Conservation (phyloP, 2,329 filamentous ascomycete genomes). For the Epichloe coenophiala region DNA sequence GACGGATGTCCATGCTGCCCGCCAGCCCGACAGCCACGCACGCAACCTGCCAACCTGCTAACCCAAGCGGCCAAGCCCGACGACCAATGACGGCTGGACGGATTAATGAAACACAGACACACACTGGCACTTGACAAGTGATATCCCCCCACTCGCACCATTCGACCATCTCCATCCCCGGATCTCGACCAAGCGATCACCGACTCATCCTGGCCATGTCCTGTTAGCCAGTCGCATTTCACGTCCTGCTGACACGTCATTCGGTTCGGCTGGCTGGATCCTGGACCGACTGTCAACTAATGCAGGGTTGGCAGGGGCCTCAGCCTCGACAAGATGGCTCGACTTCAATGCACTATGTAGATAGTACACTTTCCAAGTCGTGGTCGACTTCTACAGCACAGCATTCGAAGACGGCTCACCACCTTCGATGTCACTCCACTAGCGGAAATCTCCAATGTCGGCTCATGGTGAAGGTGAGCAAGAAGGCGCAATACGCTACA, state of each 20-base stretch:
- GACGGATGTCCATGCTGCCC: not conserved
- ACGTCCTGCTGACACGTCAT: constrained; percentile 12
- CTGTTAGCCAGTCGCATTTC: constrained; percentile 22
- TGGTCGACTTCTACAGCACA: not conserved
- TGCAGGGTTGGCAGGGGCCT: constrained; percentile 7
- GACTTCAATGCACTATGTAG: not conserved
- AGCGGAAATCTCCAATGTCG: not conserved
- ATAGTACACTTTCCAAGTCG: not conserved
- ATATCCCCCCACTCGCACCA: not conserved
- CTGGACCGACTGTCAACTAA: constrained; percentile 8
- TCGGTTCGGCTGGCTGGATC: constrained; percentile 5
- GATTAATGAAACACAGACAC: constrained; percentile 1
- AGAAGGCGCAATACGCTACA: not conserved
- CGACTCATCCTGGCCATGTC: constrained; percentile 13
- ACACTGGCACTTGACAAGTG: constrained; percentile 2
- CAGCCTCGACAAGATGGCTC: not conserved
- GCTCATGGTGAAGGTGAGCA: not conserved
- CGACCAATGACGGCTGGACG: no score
- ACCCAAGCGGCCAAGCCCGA: no score
- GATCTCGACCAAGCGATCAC: constrained; percentile 16
- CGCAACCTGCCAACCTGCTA: no score
- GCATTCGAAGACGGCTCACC: not conserved
- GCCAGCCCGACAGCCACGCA: no score
- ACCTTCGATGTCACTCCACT: not conserved
- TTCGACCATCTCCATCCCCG: constrained; percentile 8